Evolutionary conservation across 2,329 filamentous ascomycete species (phyloP).

Genomic region (Pestalotiopsis sp.): DNA sequence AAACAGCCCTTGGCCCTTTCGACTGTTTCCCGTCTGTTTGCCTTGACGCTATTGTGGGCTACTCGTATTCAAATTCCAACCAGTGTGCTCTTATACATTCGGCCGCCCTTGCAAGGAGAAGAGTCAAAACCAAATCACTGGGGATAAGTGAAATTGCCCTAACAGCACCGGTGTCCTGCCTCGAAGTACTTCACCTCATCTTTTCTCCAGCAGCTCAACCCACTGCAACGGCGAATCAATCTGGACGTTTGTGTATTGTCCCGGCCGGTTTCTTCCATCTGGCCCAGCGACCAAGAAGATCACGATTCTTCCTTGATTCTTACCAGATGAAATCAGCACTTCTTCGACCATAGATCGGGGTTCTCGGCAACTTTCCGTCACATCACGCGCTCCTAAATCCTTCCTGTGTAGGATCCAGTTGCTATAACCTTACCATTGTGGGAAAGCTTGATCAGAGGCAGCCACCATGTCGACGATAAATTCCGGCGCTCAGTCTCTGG

Average conservation of each 20-base stretch:
- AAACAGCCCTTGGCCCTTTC: neutral
- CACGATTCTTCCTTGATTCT: neutral
- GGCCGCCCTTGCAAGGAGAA: neutral
- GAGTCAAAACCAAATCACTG: neutral
- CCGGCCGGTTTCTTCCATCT: neutral
- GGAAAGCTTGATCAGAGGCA: neutral
- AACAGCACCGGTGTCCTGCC: neutral
- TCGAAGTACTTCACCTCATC: too few relatives aligned
- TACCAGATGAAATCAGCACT: neutral
- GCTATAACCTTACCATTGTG: neutral
- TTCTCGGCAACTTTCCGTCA: neutral
- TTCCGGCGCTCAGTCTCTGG: neutral
- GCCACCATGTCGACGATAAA: slow-evolving; percentile 1
- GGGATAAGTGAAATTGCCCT: neutral
- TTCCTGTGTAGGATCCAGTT: neutral
- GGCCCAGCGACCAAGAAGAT: neutral
- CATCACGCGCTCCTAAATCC: neutral
- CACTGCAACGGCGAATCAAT: neutral
- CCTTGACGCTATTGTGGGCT: neutral
- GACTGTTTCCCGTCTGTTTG: neutral
- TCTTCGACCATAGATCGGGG: neutral
- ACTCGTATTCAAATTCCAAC: neutral
- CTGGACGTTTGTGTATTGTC: neutral
- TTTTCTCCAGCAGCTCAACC: neutral
- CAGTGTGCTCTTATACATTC: neutral